Evolutionary conservation across 306 rosid species (phyloP), one percentile per base, ranked within the genome.

Genomic region (Quercus variabilis): DNA sequence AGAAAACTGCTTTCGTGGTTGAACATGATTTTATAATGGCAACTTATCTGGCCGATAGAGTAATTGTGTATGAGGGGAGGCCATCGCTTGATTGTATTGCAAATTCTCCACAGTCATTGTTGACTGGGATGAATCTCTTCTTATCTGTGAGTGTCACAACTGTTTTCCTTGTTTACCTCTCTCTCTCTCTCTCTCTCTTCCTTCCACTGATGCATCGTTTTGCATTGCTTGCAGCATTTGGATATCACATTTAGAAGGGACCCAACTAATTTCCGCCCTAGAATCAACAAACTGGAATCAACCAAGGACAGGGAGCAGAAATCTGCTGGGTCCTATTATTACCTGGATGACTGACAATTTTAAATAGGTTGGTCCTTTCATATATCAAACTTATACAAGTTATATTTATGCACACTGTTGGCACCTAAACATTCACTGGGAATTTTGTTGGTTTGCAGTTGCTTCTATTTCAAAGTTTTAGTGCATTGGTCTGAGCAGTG

Each of bases 1-100:
- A 95, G 94, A 95, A 95, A 82, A 95, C 99, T 3, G 99, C 99
- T 15, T 95, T 95, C 63, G 95, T 95, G 67, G 99, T 95, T 15
- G 99, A 95, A 84, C 99, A 95, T 6, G 99, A 95, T 87, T 92
- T 95, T 83, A 95, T 95, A 67, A 95, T 95, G 99, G 99, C 99
- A 68, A 92, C 98, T 21, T 95, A 95, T 88, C 90, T 95, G 81
- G 99, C 99, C 26, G 99, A 95, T 76, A 84, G 99, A 81, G 99
- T 95, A 55, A 95, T 95, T 80, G 99, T 95, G 28, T 95, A 92
- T 21, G 97, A 92, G 87, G 99, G 99, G 43, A 67, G 49, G 81
- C 91, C 99, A 17, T 94, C 99, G 18, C 49, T 92, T 73, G 97
- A 94, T 75, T 94, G 99, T 91, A 83, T 55, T 67, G 97, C 99